Conservation (phyloP, 1,139 yeast genomes). For the Meyerozyma guilliermondii region DNA sequence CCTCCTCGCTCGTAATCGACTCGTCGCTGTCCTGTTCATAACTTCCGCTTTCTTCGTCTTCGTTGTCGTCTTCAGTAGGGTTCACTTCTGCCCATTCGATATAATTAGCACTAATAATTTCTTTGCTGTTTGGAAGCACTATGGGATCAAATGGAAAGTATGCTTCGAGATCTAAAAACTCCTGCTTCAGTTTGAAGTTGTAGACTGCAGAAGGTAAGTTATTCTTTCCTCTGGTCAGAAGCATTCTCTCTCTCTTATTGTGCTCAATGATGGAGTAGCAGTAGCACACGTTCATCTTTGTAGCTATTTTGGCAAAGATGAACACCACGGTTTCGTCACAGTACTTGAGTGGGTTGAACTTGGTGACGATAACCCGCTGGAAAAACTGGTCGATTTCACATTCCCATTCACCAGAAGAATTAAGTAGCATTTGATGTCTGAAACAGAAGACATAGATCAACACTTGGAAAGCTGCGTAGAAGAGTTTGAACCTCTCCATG, state of each 20-base stretch:
- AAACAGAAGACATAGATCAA: slow-evolving; percentile 88
- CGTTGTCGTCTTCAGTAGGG: slow-evolving; percentile 55
- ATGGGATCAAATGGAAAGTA: slow-evolving; percentile 96
- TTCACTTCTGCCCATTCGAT: slow-evolving; percentile 71
- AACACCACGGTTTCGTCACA: slow-evolving; percentile 92
- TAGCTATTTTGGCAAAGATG: slow-evolving; percentile 91
- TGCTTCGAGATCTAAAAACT: slow-evolving; percentile 82
- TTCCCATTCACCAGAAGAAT: slow-evolving; percentile 57
- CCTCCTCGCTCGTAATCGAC: slow-evolving; percentile 6
- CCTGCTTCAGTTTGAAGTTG: slow-evolving; percentile 56
- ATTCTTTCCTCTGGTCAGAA: slow-evolving; percentile 26
- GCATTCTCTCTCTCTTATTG: slow-evolving; percentile 65
- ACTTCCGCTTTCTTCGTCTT: slow-evolving; percentile 48
- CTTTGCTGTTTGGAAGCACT: slow-evolving; percentile 59
- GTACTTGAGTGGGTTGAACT: slow-evolving; percentile 88
- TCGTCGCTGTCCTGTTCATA: slow-evolving; percentile 8
- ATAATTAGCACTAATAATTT: slow-evolving; percentile 42
- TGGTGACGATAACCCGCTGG: slow-evolving; percentile 79
- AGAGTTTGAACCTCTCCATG: slow-evolving; percentile 77
- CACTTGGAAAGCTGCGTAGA: slow-evolving; percentile 93
- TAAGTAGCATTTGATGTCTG: slow-evolving; percentile 60
- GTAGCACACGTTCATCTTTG: slow-evolving; percentile 84
- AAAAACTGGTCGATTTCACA: slow-evolving; percentile 79
- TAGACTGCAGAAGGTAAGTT: slow-evolving; percentile 29
- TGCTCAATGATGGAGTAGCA: slow-evolving; percentile 92